Percentiles rank a stretch among this genome's conserved stretches.
Conservation (phyloP, 768 basidiomycete genomes). For the Pleurotus djamor region DNA sequence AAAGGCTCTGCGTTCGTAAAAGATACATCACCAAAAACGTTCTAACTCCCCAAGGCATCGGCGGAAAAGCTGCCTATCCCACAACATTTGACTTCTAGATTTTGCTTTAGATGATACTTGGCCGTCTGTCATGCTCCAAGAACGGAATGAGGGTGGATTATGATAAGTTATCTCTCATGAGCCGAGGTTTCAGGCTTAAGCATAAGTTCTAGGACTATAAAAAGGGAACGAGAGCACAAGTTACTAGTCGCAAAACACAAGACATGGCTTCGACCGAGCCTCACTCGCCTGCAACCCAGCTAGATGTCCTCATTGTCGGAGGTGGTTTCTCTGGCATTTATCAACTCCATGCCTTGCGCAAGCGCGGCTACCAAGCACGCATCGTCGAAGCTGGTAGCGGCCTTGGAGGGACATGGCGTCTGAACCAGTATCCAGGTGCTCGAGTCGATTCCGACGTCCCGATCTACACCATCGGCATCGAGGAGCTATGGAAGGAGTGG, state of each 20-base stretch:
- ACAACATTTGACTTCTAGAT: too few relatives aligned
- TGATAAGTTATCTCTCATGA: too few relatives aligned
- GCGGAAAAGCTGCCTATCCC: too few relatives aligned
- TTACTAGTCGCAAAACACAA: not conserved
- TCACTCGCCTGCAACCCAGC: not conserved
- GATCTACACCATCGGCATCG: not conserved
- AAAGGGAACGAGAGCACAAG: not conserved
- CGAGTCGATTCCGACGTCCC: slow-evolving; percentile 7
- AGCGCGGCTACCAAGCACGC: not conserved
- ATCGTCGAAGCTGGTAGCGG: slow-evolving; percentile 9
- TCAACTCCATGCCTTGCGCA: not conserved
- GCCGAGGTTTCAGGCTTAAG: too few relatives aligned
- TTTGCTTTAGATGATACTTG: too few relatives aligned
- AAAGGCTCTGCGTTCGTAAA: too few relatives aligned
- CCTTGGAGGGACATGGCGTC: slow-evolving; percentile 10
- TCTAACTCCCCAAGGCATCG: too few relatives aligned
- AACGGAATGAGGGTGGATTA: too few relatives aligned
- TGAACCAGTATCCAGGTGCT: slow-evolving; percentile 3
- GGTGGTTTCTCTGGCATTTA: slow-evolving; percentile 1
- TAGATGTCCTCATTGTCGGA: slow-evolving; percentile 4
- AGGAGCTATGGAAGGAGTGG: slow-evolving; percentile 8
- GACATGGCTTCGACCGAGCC: not conserved
- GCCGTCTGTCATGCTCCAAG: too few relatives aligned
- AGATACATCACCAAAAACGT: too few relatives aligned
- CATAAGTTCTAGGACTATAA: not conserved